Evolutionary conservation across 2,329 filamentous ascomycete genomes (phyloP).

Genomic region (Stemphylium vesicarium): DNA sequence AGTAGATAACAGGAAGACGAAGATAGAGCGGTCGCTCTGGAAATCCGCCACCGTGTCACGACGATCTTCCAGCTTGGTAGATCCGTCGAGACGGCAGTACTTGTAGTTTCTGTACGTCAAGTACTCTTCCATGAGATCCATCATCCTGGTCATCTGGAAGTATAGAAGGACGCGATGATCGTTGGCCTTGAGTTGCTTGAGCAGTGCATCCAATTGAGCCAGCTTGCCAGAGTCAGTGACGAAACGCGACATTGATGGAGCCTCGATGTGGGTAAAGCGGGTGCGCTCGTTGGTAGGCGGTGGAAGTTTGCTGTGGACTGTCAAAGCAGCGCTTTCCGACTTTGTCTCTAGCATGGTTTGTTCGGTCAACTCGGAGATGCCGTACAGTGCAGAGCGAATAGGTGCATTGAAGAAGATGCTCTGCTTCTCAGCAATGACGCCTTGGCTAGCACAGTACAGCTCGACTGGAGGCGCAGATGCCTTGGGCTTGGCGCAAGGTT

Average conservation of each 20-base stretch:
- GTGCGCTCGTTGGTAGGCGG: slow-evolving; percentile 79
- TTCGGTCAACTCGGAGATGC: slow-evolving; percentile 68
- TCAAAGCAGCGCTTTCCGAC: slow-evolving; percentile 69
- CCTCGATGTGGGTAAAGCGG: slow-evolving; percentile 86
- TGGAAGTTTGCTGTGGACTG: slow-evolving; percentile 72
- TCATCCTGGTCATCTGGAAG: slow-evolving; percentile 99
- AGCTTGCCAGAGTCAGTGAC: slow-evolving; percentile 98
- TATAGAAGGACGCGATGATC: slow-evolving; percentile 94
- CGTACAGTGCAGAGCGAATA: slow-evolving; percentile 78
- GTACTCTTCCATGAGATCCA: slow-evolving; percentile 99
- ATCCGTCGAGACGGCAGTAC: slow-evolving; percentile 94
- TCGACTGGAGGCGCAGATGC: slow-evolving; percentile 87
- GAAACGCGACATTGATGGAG: slow-evolving; percentile 96
- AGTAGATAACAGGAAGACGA: slow-evolving; percentile 94
- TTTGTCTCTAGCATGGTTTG: slow-evolving; percentile 76
- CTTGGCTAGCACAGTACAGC: slow-evolving; percentile 74
- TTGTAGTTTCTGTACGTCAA: slow-evolving; percentile 99
- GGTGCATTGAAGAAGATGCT: slow-evolving; percentile 77
- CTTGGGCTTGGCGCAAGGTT: slow-evolving; percentile 78
- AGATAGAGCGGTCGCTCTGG: slow-evolving; percentile 92
- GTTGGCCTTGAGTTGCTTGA: slow-evolving; percentile 88
- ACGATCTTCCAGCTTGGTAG: slow-evolving; percentile 95
- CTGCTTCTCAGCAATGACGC: slow-evolving; percentile 68
- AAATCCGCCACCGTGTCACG: slow-evolving; percentile 96
- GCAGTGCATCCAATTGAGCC: slow-evolving; percentile 83